Conservation (phyloP, 768 basidiomycete species). For the Botryobasidium botryosum region DNA sequence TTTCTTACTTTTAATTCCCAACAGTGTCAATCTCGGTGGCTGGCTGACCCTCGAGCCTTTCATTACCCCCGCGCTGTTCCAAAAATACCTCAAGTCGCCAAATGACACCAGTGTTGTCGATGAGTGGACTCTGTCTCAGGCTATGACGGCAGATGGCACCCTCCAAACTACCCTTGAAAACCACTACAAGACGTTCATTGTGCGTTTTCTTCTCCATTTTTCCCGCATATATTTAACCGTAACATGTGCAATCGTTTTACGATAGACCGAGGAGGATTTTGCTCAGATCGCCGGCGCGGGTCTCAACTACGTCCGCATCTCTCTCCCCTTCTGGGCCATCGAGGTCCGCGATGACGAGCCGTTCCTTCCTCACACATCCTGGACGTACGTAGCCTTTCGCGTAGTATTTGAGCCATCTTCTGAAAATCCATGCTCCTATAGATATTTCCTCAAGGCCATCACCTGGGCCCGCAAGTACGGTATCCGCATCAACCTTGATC, state of each 20-base stretch:
- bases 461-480: conserved; percentile 96
- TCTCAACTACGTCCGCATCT: conserved; percentile 84
- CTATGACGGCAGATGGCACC: conserved; percentile 58
- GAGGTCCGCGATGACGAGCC: conserved; percentile 65
- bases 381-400: conserved; percentile 36
- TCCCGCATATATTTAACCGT: too few relatives aligned
- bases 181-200: conserved; percentile 91
- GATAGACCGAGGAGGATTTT: conserved; percentile 94
- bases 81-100: conserved; percentile 35
- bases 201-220: too few relatives aligned
- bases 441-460: conserved; percentile 85
- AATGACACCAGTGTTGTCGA: conserved; percentile 22
- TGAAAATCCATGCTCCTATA: too few relatives aligned
- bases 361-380: conserved; percentile 61
- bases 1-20: conserved; percentile 9
- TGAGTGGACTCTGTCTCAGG: conserved; percentile 65
- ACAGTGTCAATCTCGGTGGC: conserved; percentile 86
- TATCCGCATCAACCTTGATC: conserved; percentile 79
- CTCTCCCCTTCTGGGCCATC: conserved; percentile 85
- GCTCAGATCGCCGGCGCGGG: conserved; percentile 87
- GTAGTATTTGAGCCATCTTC: too few relatives aligned
- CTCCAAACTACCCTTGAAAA: conserved; percentile 47
- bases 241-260: too few relatives aligned
- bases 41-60: conserved; percentile 43
- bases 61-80: conserved; percentile 46